Evolutionary conservation across 345 rosid species (phyloP).

Genomic region (Euphorbia lathyris): DNA sequence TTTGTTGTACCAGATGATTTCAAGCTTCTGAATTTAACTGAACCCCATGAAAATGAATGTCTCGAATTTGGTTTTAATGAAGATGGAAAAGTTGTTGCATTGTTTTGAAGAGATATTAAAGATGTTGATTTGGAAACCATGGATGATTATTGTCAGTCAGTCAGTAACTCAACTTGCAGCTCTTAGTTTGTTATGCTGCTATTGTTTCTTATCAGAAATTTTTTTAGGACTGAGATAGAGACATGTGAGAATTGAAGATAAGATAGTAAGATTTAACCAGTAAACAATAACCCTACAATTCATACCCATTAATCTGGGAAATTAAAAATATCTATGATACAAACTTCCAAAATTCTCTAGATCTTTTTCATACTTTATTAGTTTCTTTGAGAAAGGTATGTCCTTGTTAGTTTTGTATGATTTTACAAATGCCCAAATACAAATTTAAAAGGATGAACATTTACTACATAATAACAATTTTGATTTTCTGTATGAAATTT

Average conservation of each 20-base stretch:
- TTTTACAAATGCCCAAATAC: too few relatives aligned
- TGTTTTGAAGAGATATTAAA: slow-evolving; percentile 25
- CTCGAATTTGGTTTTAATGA: not conserved
- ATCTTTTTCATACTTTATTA: not conserved
- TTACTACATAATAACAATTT: too few relatives aligned
- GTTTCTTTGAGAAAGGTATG: not conserved
- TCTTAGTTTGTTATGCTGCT: not conserved
- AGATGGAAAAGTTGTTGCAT: slow-evolving; percentile 30
- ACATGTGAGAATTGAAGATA: not conserved
- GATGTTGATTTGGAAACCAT: slow-evolving; percentile 38
- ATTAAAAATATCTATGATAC: not conserved
- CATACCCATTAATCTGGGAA: not conserved
- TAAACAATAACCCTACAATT: not conserved
- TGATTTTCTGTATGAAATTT: too few relatives aligned
- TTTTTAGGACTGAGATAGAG: not conserved
- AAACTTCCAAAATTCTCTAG: not conserved
- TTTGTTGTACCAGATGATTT: slow-evolving; percentile 36
- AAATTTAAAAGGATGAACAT: too few relatives aligned
- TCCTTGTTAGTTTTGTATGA: too few relatives aligned
- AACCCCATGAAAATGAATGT: too few relatives aligned
- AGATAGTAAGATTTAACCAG: not conserved
- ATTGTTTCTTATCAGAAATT: not conserved
- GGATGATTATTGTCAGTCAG: not conserved
- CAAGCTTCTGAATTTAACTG: not conserved
- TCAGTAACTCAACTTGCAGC: not conserved